Base-by-base conservation (phyloP, 116 monocot genomes). In the Iris pallida region DNA sequence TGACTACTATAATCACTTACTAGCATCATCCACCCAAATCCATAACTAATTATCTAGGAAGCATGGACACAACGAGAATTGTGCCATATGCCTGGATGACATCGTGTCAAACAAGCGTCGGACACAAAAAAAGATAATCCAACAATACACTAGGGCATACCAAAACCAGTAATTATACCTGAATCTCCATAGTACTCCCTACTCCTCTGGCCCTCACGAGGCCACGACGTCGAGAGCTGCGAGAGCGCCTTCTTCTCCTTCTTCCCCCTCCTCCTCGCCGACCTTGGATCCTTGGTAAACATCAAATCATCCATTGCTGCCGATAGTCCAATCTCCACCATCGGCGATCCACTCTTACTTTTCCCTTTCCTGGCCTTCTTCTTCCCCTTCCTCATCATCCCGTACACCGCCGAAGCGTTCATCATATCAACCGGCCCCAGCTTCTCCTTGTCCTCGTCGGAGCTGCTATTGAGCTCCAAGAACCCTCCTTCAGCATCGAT, bases 141-240 rank as follows among this genome's bases (percentile, higher is more conserved):
- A 30, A 30, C 30, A 30, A 30, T 30, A 30, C 30, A 30, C 30
- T 30, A 30, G 3, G 30, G 30, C 30, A 30, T 30, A 30, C 30
- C 30, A 30, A 30, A 30, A 30, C 6, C 43, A 61, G 13, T 61
- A 44, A 30, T 42, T 51, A 63, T 63, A 95, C 91, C 95, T 74
- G 78, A 72, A 54, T 64, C 55, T 68, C 73, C 74, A 52, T 78
- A 65, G 68, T 76, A 75, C 46, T 71, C 82, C 69, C 77, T 84
- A 70, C 74, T 80, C 43, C 68, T 87, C 49, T 55, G 72, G 61
- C 66, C 64, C 66, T 85, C 85, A 42, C 58, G 46, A 51, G 92
- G 92, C 96, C 96, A 97, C 11, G 96, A 92, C 20, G 18, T 69
- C 45, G 87, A 89, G 52, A 89, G 79, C 47, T 86, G 76, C 49